Conservation (phyloP, 2,329 filamentous ascomycete genomes). For the Zymoseptoria tritici region DNA sequence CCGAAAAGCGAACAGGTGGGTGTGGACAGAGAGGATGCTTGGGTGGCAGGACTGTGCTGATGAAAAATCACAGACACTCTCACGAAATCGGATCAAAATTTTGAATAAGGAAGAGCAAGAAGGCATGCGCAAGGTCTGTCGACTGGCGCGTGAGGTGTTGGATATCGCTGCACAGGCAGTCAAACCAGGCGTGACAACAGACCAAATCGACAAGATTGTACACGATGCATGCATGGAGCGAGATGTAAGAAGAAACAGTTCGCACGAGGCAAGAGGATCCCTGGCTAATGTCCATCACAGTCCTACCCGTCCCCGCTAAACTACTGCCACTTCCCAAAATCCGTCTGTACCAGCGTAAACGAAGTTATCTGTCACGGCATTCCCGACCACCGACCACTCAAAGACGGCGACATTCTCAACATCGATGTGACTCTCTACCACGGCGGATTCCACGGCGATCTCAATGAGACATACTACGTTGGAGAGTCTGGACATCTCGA, state of each 20-base stretch:
- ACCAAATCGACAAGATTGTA: constrained; percentile 88
- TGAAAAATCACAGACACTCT: constrained; percentile 35
- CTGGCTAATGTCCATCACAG: constrained; percentile 40
- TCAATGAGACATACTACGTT: constrained; percentile 99
- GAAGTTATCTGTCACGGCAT: constrained; percentile 99
- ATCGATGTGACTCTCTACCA: constrained; percentile 94
- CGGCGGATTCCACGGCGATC: constrained; percentile 86
- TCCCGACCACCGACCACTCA: constrained; percentile 76
- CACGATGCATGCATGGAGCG: constrained; percentile 92
- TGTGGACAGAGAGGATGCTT: neutral
- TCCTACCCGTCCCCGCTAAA: constrained; percentile 92
- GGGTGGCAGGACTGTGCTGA: neutral
- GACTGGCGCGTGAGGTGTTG: constrained; percentile 78
- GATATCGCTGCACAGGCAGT: constrained; percentile 80
- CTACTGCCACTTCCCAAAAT: constrained; percentile 96
- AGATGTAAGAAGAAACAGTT: constrained; percentile 54
- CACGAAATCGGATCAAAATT: constrained; percentile 71
- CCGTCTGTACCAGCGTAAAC: constrained; percentile 91
- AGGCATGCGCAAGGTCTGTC: constrained; percentile 88
- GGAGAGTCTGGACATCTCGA: constrained; percentile 79
- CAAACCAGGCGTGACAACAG: constrained; percentile 89
- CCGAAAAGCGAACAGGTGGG: constrained; percentile 62
- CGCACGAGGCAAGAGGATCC: neutral
- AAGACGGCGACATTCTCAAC: constrained; percentile 94
- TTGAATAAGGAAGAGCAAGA: constrained; percentile 74